Base-by-base conservation (phyloP, 805 yeast species). In the Candida ovalis region DNA sequence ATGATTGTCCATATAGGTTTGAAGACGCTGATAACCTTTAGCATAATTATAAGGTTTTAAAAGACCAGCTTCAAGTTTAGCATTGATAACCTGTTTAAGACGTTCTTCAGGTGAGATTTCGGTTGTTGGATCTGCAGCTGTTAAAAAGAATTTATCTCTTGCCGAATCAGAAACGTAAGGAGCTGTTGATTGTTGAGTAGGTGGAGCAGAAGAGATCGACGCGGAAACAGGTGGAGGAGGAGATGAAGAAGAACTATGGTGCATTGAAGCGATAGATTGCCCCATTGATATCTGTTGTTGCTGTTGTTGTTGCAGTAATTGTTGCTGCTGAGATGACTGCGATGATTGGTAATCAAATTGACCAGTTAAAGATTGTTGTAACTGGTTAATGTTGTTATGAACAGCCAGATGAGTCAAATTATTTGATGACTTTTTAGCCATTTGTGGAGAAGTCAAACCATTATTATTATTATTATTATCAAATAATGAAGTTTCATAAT, bases 41-140 rank as follows among this genome's bases (percentile, higher is more conserved):
- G 96, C 97, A 61, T 92, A 92, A 64, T 92, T 88, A 66, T 90
- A 92, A 0, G 98, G 98, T 61, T 86, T 89, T 33, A 92, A 70
- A 39, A 92, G 73, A 0, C 98, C 98, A 0, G 98, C 98, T 63
- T 88, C 96, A 39, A 91, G 70, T 60, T 92, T 92, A 17, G 98
- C 98, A 61, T 88, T 87, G 59, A 92, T 91, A 10, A 92, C 97
- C 62, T 90, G 95, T 61, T 88, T 89, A 56, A 92, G 73, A 51
- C 97, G 76, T 62, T 90, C 97, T 61, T 91, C 97, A 0, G 97
- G 96, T 0, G 96, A 87, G 33, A 87, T 85, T 55, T 89, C 97
- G 2, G 92, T 88, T 0, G 96, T 87, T 4, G 98, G 98, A 64
- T 92, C 98, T 0, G 97, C 97, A 0, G 98, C 98, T 0, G 97